phyloP scores from a whole-genome alignment of 768 basidiomycete genomes.

The Pholiota molesta region DNA sequence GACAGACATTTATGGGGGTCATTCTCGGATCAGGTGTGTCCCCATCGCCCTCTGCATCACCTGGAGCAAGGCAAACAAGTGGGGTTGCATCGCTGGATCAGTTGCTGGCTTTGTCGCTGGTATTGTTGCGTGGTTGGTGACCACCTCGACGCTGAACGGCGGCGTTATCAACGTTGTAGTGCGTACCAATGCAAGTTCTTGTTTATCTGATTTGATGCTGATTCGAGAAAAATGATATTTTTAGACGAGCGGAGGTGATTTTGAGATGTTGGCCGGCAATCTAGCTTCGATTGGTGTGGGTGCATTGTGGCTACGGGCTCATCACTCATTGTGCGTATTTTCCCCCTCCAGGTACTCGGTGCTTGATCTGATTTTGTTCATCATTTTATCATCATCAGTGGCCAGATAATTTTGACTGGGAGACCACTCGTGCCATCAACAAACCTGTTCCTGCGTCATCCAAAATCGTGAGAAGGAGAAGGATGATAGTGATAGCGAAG shows the following conservation, averaged over 20 bases:
- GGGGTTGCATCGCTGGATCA: constrained; percentile 79
- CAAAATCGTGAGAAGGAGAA: constrained; percentile 32
- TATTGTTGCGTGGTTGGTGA: constrained; percentile 83
- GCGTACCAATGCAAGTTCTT: constrained; percentile 1
- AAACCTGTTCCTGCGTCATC: constrained; percentile 19
- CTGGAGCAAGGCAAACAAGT: constrained; percentile 85
- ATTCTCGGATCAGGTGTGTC: constrained; percentile 85
- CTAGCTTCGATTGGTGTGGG: constrained; percentile 84
- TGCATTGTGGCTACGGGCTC: constrained; percentile 70
- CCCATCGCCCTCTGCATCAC: constrained; percentile 87
- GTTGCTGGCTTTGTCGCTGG: constrained; percentile 70
- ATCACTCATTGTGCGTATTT: constrained; percentile 61
- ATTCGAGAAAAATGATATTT: neutral
- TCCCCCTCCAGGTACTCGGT: neutral
- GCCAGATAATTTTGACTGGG: constrained; percentile 86
- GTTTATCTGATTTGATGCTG: neutral
- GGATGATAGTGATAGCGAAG: constrained; percentile 36
- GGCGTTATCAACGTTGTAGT: constrained; percentile 69
- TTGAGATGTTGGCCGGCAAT: constrained; percentile 86
- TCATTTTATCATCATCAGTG: constrained; percentile 44
- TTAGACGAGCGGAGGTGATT: constrained; percentile 55
- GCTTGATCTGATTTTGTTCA: neutral
- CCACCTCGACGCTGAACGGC: constrained; percentile 70
- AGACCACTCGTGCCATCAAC: constrained; percentile 79
- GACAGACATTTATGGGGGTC: constrained; percentile 85